Conservation (phyloP, 2,329 filamentous ascomycete genomes). For the Colletotrichum sp. region DNA sequence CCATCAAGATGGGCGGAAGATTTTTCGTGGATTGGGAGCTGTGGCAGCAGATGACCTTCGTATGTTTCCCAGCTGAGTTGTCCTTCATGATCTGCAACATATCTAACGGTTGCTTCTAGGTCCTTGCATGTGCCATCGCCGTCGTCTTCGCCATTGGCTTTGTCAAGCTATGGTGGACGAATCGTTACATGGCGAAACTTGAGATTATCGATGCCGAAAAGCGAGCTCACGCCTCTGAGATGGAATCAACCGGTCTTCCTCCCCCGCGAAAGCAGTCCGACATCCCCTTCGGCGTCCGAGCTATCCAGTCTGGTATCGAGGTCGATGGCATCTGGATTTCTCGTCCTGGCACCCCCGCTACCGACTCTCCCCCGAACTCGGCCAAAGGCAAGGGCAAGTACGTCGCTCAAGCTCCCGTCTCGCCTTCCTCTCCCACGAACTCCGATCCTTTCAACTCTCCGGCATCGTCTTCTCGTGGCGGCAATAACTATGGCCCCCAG, state of each 20-base stretch:
- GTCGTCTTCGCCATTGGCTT: slow-evolving; percentile 72
- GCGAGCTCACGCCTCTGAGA: slow-evolving; percentile 54
- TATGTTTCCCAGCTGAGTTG: slow-evolving; percentile 50
- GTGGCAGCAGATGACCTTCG: slow-evolving; percentile 92
- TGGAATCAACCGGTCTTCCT: slow-evolving; percentile 60
- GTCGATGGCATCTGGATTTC: slow-evolving; percentile 86
- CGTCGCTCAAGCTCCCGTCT: slow-evolving; percentile 6
- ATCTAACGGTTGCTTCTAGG: slow-evolving; percentile 47
- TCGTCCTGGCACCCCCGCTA: slow-evolving; percentile 47
- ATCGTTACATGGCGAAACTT: slow-evolving; percentile 59
- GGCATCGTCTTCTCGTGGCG: slow-evolving; percentile 4
- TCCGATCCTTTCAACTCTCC: slow-evolving; percentile 7
- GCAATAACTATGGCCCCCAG: not conserved
- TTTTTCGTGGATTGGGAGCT: slow-evolving; percentile 77
- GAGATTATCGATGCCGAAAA: slow-evolving; percentile 72
- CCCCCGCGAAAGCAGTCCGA: slow-evolving; percentile 34
- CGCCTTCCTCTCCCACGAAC: slow-evolving; percentile 1
- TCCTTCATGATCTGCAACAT: not conserved
- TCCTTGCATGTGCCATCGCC: slow-evolving; percentile 74
- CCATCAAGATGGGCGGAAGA: slow-evolving; percentile 27
- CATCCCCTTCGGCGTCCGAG: slow-evolving; percentile 85
- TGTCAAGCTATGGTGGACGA: slow-evolving; percentile 69
- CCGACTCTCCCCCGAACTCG: slow-evolving; percentile 5
- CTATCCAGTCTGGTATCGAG: slow-evolving; percentile 81
- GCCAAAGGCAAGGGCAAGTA: slow-evolving; percentile 19